These are phyloP conservation scores for Neurospora sp. DNA, from an alignment of 495 filamentous ascomycete species.

Conservation along the genomic window DNA sequence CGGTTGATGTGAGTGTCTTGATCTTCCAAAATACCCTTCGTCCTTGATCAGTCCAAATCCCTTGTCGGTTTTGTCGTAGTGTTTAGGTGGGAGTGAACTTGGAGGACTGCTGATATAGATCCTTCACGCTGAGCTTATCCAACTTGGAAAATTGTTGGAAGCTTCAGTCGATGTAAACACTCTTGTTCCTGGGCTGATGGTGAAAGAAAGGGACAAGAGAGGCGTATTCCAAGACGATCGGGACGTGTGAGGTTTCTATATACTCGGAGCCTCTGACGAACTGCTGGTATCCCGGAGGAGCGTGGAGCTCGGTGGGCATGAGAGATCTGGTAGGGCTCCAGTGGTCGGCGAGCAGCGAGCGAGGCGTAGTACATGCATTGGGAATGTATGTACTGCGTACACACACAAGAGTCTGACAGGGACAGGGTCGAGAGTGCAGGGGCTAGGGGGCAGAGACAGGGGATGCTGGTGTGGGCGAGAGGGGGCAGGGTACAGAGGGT, in stretches of 20 bases:
- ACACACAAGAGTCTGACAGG: slow-evolving; percentile 4
- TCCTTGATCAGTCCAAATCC: neutral
- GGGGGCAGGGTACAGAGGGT: neutral
- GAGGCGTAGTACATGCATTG: slow-evolving; percentile 22
- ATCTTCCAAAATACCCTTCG: neutral
- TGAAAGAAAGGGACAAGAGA: neutral
- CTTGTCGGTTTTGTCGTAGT: neutral
- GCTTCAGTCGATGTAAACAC: neutral
- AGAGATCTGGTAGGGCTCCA: slow-evolving; percentile 23
- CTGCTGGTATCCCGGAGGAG: slow-evolving; percentile 14
- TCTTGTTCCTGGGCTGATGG: slow-evolving; percentile 1
- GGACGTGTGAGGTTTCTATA: slow-evolving; percentile 26
- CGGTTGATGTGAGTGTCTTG: neutral
- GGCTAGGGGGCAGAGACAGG: slow-evolving; percentile 4
- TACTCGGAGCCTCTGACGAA: slow-evolving; percentile 10
- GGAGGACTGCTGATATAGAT: neutral
- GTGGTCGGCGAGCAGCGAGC: slow-evolving; percentile 4
- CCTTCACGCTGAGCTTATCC: neutral
- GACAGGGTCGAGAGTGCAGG: slow-evolving; percentile 5
- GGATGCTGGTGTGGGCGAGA: neutral
- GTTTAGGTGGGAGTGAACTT: neutral
- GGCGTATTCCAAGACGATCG: neutral
- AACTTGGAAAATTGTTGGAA: neutral
- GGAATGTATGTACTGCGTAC: slow-evolving; percentile 14
- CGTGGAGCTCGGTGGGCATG: slow-evolving; percentile 20